phyloP scores from a whole-genome alignment of 2,329 filamentous ascomycete genomes.

The Lachnellula occidentalis region DNA sequence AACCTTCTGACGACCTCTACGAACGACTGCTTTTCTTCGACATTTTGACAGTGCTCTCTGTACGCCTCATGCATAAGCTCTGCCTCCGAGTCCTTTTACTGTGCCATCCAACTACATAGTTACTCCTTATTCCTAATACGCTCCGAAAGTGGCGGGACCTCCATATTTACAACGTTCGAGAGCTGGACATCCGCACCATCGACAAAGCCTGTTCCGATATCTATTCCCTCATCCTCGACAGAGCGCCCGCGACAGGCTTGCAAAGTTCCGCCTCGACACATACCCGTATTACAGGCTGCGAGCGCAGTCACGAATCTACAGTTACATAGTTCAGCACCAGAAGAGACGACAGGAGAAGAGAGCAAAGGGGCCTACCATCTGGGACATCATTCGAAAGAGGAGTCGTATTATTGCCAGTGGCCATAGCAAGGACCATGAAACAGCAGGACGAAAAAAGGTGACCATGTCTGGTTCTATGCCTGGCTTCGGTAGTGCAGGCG shows the following conservation, averaged over 20 bases:
- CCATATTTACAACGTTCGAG: slow-evolving; percentile 17
- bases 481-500: slow-evolving; percentile 23
- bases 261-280: slow-evolving; percentile 68
- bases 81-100: neutral
- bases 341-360: slow-evolving; percentile 44
- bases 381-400: slow-evolving; percentile 25
- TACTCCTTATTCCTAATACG: too few species aligned
- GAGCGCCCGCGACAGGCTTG: slow-evolving; percentile 60
- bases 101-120: neutral
- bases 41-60: too few species aligned
- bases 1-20: neutral
- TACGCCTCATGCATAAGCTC: neutral
- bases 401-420: slow-evolving; percentile 31
- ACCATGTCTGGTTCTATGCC: slow-evolving; percentile 32
- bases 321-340: slow-evolving; percentile 63
- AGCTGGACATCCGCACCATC: slow-evolving; percentile 35
- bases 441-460: slow-evolving; percentile 20
- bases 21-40: too few species aligned
- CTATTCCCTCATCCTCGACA: slow-evolving; percentile 61
- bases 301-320: slow-evolving; percentile 72
- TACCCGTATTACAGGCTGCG: slow-evolving; percentile 65
- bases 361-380: slow-evolving; percentile 29
- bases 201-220: slow-evolving; percentile 53
- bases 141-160: slow-evolving; percentile 22
- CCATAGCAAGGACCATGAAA: slow-evolving; percentile 33